Evolutionary conservation across 2,329 filamentous ascomycete genomes (phyloP).

Genomic region (Aspergillus brunneoviolaceus): DNA sequence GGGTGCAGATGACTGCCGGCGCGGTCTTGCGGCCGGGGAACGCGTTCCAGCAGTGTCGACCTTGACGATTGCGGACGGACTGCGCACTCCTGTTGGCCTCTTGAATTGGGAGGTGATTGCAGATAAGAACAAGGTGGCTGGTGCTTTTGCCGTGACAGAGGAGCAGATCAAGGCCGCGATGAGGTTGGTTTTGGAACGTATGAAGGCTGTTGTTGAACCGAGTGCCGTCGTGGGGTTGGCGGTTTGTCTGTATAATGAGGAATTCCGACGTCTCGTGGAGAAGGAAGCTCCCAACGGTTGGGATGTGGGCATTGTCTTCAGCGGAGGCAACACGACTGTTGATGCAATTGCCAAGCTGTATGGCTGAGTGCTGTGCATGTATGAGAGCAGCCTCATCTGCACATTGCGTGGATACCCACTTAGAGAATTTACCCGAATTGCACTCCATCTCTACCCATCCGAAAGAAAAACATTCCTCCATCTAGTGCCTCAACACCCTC

Average conservation of each 20-base stretch:
- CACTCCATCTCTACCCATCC: conserved; percentile 27
- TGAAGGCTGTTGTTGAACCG: conserved; percentile 90
- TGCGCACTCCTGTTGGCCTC: conserved; percentile 77
- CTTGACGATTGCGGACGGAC: conserved; percentile 82
- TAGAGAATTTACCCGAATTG: conserved; percentile 11
- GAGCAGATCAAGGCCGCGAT: conserved; percentile 77
- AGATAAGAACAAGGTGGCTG: conserved; percentile 66
- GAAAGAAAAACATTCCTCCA: conserved; percentile 34
- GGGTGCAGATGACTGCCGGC: conserved; percentile 77
- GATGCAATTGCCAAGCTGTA: conserved; percentile 61
- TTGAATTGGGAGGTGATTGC: conserved; percentile 77
- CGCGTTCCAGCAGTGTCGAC: conserved; percentile 69
- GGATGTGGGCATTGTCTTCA: conserved; percentile 64
- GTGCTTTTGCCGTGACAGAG: conserved; percentile 74
- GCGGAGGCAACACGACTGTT: conserved; percentile 65
- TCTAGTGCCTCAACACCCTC: conserved; percentile 28
- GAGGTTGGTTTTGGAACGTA: conserved; percentile 75
- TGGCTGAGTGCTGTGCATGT: conserved; percentile 5
- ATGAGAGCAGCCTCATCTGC: background rate
- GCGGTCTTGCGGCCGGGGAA: conserved; percentile 64
- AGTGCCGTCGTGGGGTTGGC: conserved; percentile 82
- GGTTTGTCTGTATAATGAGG: conserved; percentile 79
- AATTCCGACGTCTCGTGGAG: conserved; percentile 67
- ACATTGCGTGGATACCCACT: background rate
- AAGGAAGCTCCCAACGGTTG: conserved; percentile 69